Evolutionary conservation across 129 eudicot species (phyloP), one percentile per base, ranked within the genome.

Genomic region (Lactuca sativa): DNA sequence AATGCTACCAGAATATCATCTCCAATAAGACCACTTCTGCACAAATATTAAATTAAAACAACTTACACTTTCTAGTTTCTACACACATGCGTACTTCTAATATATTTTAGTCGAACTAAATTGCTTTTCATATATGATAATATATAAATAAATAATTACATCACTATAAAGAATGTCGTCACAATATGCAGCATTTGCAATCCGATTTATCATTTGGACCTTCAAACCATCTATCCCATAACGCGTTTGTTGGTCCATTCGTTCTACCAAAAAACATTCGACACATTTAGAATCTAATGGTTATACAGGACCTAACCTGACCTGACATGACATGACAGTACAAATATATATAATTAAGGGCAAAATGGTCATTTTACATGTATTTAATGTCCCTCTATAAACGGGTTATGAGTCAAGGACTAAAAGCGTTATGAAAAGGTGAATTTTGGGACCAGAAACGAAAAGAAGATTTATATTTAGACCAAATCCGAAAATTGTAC

Each of bases 161-260:
- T 2, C 38, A 36, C 5, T 36, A 47, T 43, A 3, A 47, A 47
- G 4, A n/a, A 3, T 47, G 12, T n/a, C 6, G 5, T 84, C 86
- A 84, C 43, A 89, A 17, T 56, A 84, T 82, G 83, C 86, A 80
- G 74, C 93, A 86, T 40, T 85, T 78, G 82, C 85, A 84, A 37
- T 88, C 80, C 0, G 86, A 72, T 44, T 86, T 72, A 47, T 86
- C 85, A 74, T 78, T 79, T 36, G 87, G 83, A 61, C 95, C 86
- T 79, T 86, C 97, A 43, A 90, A 90, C 97, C 97, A 90, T 77
- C 91, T 77, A 75, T 90, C 91, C 97, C 97, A 90, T 21, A 62
- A 18, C 11, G 90, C 87, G 74, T 76, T 82, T 9, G 77, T 21
- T 11, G 97, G 91, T n/a, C 89, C 91, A 32, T 36, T 75, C 59